These are phyloP conservation scores for Xylaria sp. DNA, from an alignment of 2,329 filamentous ascomycete genomes.

Conservation along the genomic window DNA sequence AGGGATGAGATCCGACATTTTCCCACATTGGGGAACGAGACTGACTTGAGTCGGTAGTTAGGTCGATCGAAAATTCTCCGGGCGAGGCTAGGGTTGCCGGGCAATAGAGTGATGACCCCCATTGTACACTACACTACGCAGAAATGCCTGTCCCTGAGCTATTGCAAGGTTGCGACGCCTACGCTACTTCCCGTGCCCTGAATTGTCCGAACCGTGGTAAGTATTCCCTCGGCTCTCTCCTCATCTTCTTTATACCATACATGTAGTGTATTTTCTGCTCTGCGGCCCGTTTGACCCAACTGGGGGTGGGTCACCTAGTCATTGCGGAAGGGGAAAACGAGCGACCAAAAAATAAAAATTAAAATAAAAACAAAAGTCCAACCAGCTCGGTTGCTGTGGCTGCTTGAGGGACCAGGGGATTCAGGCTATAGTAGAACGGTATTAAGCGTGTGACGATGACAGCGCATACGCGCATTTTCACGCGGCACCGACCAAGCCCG, in stretches of 20 bases:
- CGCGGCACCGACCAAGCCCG: constrained; percentile 25
- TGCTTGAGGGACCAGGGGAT: constrained; percentile 36
- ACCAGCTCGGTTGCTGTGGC: constrained; percentile 27
- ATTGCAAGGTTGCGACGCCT: constrained; percentile 21
- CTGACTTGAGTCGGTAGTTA: constrained; percentile 33
- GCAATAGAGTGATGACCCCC: constrained; percentile 20
- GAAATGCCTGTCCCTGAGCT: constrained; percentile 23
- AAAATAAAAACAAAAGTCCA: constrained; percentile 10
- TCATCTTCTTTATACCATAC: neutral
- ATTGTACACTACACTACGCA: constrained; percentile 15
- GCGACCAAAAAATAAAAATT: too few species aligned
- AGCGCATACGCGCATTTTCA: constrained; percentile 45
- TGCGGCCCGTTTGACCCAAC: constrained; percentile 33
- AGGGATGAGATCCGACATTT: constrained; percentile 21
- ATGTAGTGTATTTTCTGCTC: constrained; percentile 26
- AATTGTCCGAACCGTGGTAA: constrained; percentile 35
- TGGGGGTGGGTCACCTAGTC: neutral
- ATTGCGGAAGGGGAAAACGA: constrained; percentile 14
- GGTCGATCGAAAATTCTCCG: constrained; percentile 36
- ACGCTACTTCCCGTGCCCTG: constrained; percentile 28
- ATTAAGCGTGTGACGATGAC: constrained; percentile 49
- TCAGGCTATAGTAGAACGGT: constrained; percentile 44
- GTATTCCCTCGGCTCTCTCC: constrained; percentile 16
- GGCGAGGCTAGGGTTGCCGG: constrained; percentile 31
- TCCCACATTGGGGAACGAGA: constrained; percentile 23